phyloP scores from a whole-genome alignment of 2,329 filamentous ascomycete genomes.

The Trichoderma arundinaceum region DNA sequence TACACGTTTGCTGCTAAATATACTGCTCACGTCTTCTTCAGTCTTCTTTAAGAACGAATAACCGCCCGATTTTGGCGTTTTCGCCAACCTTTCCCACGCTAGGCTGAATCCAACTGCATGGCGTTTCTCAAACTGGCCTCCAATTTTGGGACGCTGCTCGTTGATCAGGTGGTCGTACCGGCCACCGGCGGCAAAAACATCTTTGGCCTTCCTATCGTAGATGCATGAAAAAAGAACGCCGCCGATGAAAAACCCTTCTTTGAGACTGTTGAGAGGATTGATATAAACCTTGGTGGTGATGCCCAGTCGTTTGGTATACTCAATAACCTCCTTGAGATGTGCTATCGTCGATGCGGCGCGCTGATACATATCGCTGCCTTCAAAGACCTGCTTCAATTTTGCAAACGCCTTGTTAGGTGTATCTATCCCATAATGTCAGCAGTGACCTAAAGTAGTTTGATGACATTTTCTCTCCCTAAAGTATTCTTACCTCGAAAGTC shows the following conservation, averaged over 20 bases:
- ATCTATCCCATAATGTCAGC: conserved; percentile 47
- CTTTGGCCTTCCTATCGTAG: conserved; percentile 80
- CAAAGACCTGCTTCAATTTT: conserved; percentile 64
- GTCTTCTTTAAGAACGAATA: conserved; percentile 71
- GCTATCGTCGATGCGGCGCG: conserved; percentile 77
- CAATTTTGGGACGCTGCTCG: conserved; percentile 75
- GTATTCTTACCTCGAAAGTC: conserved; percentile 75
- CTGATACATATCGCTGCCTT: conserved; percentile 70
- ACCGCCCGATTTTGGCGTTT: conserved; percentile 61
- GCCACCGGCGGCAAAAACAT: conserved; percentile 91
- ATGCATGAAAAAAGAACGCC: conserved; percentile 90
- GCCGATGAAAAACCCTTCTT: conserved; percentile 86
- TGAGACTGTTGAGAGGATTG: conserved; percentile 83
- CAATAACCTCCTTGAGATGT: conserved; percentile 78
- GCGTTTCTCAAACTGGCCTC: conserved; percentile 65
- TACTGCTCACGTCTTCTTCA: conserved; percentile 65
- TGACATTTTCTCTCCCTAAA: neutral
- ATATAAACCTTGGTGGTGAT: conserved; percentile 81
- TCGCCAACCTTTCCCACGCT: conserved; percentile 81
- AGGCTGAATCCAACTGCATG: conserved; percentile 93
- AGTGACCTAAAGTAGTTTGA: neutral
- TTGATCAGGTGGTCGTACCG: conserved; percentile 89
- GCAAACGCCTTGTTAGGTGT: conserved; percentile 62
- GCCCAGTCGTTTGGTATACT: conserved; percentile 76
- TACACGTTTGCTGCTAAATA: conserved; percentile 69